These are phyloP conservation scores for Moricandia moricandioides DNA, from an alignment of 345 rosid species.

Conservation along the genomic window DNA sequence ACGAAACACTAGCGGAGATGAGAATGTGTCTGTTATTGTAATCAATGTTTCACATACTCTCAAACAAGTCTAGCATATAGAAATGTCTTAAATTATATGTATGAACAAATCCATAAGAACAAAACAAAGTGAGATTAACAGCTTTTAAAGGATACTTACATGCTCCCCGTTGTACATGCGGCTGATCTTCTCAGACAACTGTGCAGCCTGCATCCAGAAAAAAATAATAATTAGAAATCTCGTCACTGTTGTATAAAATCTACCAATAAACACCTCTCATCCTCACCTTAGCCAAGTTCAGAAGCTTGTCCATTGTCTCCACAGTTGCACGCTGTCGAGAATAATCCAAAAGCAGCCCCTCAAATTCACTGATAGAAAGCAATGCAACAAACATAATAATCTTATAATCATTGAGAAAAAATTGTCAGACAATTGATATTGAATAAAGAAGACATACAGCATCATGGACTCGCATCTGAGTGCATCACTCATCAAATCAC, in stretches of 20 bases:
- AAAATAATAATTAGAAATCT: neutral
- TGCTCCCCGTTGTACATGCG: slow-evolving; percentile 80
- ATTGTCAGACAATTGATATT: neutral
- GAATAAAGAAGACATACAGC: slow-evolving; percentile 45
- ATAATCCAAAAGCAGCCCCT: slow-evolving; percentile 69
- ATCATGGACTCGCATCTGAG: slow-evolving; percentile 71
- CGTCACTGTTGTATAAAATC: neutral
- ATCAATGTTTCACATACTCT: neutral
- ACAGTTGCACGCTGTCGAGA: slow-evolving; percentile 73
- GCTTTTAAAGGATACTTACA: slow-evolving; percentile 45
- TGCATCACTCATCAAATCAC: slow-evolving; percentile 68
- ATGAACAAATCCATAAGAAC: neutral
- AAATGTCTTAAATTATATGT: neutral
- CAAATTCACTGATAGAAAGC: slow-evolving; percentile 58
- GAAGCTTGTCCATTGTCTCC: slow-evolving; percentile 66
- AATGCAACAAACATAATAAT: neutral
- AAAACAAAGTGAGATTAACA: slow-evolving; percentile 9
- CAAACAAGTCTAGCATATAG: neutral
- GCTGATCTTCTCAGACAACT: slow-evolving; percentile 66
- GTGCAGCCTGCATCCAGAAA: slow-evolving; percentile 53
- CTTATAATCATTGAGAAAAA: neutral
- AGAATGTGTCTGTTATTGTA: neutral
- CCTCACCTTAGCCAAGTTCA: slow-evolving; percentile 70
- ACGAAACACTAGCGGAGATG: slow-evolving; percentile 7
- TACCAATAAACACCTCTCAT: neutral